A percentile compares a stretch with the other conserved stretches of the same genome.
Evolutionary conservation across 169 alveolate species (phyloP).

Genomic region (Plasmodium knowlesi): DNA sequence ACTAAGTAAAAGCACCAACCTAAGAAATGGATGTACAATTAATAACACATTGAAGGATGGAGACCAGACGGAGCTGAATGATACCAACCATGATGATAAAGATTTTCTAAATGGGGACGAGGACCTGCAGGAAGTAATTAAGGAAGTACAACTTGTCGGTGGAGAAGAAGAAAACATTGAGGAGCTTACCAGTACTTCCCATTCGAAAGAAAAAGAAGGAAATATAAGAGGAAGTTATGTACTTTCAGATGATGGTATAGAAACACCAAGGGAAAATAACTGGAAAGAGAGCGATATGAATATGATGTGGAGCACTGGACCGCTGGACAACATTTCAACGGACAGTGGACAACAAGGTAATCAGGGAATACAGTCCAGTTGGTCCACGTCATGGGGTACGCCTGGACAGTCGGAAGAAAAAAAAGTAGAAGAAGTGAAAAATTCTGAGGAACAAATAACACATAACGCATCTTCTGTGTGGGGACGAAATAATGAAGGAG

Average conservation of each 20-base stretch:
- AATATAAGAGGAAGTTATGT: not conserved
- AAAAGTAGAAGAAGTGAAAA: not conserved
- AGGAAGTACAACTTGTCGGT: not conserved
- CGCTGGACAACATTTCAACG: not conserved
- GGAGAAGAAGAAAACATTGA: not conserved
- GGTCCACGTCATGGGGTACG: not conserved
- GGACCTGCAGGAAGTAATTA: not conserved
- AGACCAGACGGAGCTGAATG: not conserved
- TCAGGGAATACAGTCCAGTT: not conserved
- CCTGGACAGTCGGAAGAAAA: not conserved
- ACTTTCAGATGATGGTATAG: not conserved
- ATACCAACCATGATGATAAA: not conserved
- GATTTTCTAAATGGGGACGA: not conserved
- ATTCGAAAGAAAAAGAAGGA: not conserved
- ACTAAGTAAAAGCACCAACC: not conserved
- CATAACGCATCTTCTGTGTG: not conserved
- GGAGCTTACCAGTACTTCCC: not conserved
- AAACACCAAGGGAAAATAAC: not conserved
- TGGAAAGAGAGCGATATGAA: not conserved
- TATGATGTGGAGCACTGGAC: not conserved
- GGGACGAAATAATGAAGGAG: slow-evolving; percentile 4
- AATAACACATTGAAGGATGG: not conserved
- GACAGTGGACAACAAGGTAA: not conserved
- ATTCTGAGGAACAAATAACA: not conserved
- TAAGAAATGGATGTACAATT: not conserved